phyloP scores from a whole-genome alignment of 495 filamentous ascomycete species.

The Neurospora sp. region DNA sequence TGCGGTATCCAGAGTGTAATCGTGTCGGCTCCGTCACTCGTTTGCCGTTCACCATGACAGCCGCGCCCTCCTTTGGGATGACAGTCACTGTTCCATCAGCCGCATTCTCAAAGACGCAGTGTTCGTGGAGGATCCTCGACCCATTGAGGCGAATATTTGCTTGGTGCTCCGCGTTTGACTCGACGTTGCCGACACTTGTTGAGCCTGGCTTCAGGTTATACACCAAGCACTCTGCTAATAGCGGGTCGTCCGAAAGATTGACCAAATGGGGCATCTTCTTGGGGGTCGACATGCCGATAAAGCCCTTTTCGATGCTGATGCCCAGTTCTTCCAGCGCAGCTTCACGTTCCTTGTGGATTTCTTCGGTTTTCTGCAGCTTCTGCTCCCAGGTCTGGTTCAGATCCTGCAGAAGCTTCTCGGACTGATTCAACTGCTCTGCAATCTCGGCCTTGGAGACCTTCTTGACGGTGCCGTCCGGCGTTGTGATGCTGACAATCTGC shows the following conservation, averaged over 20 bases:
- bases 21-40: constrained; percentile 73
- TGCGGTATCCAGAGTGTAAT: constrained; percentile 82
- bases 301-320: constrained; percentile 98
- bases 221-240: constrained; percentile 91
- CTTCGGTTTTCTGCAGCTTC: constrained; percentile 86
- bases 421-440: constrained; percentile 88
- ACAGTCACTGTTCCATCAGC: constrained; percentile 84
- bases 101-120: constrained; percentile 86
- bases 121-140: constrained; percentile 80
- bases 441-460: constrained; percentile 98
- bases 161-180: constrained; percentile 61
- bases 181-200: constrained; percentile 88
- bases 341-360: constrained; percentile 96
- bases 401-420: constrained; percentile 91
- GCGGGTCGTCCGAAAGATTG: constrained; percentile 91
- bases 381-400: constrained; percentile 99
- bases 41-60: constrained; percentile 95
- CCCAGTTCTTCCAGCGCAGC: constrained; percentile 91
- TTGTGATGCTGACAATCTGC: constrained; percentile 91
- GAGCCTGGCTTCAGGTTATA: constrained; percentile 96
- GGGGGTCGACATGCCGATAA: constrained; percentile 87
- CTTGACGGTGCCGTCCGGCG: constrained; percentile 76
- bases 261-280: constrained; percentile 99
- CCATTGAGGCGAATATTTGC: constrained; percentile 91
- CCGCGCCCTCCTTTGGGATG: constrained; percentile 77